Conservation (phyloP, 2,329 filamentous ascomycete species). For the Exophiala bonariae region DNA sequence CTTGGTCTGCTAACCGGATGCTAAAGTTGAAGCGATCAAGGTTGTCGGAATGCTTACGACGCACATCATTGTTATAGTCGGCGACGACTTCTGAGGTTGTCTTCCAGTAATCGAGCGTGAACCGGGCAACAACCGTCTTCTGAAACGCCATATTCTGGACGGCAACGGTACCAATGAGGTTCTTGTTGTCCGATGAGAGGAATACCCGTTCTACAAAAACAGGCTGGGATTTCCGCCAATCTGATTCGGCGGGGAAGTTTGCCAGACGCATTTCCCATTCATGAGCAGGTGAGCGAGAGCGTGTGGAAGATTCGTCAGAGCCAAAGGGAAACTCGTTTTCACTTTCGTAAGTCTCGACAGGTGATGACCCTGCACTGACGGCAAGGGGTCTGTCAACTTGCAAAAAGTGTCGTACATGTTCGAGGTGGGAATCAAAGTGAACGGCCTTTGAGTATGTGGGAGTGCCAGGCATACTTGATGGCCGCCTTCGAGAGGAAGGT, state of each 20-base stretch:
- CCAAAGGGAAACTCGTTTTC: slow-evolving; percentile 88
- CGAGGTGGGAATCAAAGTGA: slow-evolving; percentile 96
- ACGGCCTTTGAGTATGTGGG: slow-evolving; percentile 95
- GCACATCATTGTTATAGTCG: slow-evolving; percentile 81
- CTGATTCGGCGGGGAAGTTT: slow-evolving; percentile 73
- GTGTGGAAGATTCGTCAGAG: slow-evolving; percentile 46
- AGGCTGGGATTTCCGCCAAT: slow-evolving; percentile 59
- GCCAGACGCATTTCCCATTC: slow-evolving; percentile 86
- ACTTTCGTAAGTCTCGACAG: slow-evolving; percentile 82
- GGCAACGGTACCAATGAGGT: slow-evolving; percentile 76
- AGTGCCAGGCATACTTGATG: slow-evolving; percentile 95
- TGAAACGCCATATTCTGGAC: slow-evolving; percentile 89
- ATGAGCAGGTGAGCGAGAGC: slow-evolving; percentile 53
- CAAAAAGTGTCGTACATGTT: slow-evolving; percentile 93
- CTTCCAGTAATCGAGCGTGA: slow-evolving; percentile 98
- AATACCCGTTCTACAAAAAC: slow-evolving; percentile 84
- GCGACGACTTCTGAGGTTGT: slow-evolving; percentile 91
- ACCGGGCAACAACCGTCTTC: slow-evolving; percentile 85
- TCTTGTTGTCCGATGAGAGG: slow-evolving; percentile 85
- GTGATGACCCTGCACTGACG: slow-evolving; percentile 91
- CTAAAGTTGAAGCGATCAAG: slow-evolving; percentile 91
- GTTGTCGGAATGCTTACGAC: slow-evolving; percentile 63
- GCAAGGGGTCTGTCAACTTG: slow-evolving; percentile 93
- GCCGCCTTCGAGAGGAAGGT: slow-evolving; percentile 72
- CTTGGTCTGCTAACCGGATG: slow-evolving; percentile 87